Percentiles rank a stretch among this genome's conserved stretches.
Conservation (phyloP, 192 early-diverging fungal species). For the Lobulomyces angularis region DNA sequence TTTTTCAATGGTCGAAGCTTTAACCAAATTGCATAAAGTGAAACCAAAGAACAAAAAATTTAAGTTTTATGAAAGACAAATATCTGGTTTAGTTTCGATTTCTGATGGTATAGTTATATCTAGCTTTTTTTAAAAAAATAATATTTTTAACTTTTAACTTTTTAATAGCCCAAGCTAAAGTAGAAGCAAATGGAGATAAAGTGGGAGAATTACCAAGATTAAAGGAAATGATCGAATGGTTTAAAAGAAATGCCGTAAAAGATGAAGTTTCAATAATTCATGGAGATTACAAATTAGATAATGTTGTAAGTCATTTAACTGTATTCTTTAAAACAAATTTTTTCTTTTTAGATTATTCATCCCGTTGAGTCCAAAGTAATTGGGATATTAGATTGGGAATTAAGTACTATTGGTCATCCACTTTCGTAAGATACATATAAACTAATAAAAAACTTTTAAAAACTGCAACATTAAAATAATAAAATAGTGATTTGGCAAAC, state of each 20-base stretch:
- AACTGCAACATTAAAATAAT: no score
- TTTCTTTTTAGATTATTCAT: slow-evolving; percentile 53
- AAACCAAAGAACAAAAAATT: no score
- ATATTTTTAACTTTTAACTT: background rate
- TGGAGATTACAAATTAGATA: slow-evolving; percentile 78
- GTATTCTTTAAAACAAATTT: background rate
- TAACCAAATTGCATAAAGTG: slow-evolving; percentile 70
- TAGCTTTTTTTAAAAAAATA: no score
- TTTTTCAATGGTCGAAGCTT: slow-evolving; percentile 51
- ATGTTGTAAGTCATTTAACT: slow-evolving; percentile 22
- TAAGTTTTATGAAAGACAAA: slow-evolving; percentile 86
- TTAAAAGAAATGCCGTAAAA: slow-evolving; percentile 45
- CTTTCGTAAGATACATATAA: slow-evolving; percentile 20
- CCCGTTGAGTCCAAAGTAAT: slow-evolving; percentile 58
- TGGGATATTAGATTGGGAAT: slow-evolving; percentile 81
- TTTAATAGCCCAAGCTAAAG: slow-evolving; percentile 45
- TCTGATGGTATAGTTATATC: no score
- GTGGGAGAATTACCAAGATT: slow-evolving; percentile 63
- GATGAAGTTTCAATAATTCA: slow-evolving; percentile 79
- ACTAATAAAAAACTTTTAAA: slow-evolving; percentile 85
- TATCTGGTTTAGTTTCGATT: slow-evolving; percentile 52
- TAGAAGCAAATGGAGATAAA: slow-evolving; percentile 35
- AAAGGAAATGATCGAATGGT: slow-evolving; percentile 62
- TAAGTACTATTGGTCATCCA: slow-evolving; percentile 1
- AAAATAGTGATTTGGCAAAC: slow-evolving; percentile 89